Evolutionary conservation across 2,329 filamentous ascomycete genomes (phyloP), one percentile per base, ranked within the genome.

Genomic region (Pseudogymnoascus sp.): DNA sequence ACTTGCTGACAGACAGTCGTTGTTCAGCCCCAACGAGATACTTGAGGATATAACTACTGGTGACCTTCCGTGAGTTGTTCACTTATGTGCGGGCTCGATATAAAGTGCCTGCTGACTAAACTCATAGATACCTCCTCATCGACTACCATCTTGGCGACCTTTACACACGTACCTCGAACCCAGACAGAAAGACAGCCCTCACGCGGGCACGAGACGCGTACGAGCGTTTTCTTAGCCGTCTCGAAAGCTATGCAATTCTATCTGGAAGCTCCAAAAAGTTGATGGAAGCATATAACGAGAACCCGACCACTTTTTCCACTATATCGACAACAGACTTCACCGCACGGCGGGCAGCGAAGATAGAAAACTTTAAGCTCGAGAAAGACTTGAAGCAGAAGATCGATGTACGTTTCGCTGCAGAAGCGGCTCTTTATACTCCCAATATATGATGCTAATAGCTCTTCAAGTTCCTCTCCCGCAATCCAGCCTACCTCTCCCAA

Each of bases 1-100:
- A 63, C 83, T 89, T 62, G 84, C 90, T 66, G 79, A 84, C 66
- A 81, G 85, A 64, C 79, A 94, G 27, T 87, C 89, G 0, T 79
- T 99, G 60, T 97, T 97, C 81, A 96, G 91, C 68, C 81, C 86
- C 36, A 99, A 99, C 75, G 94, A 99, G 74, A 82, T 84, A 0
- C 75, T 93, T 39, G 94, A 99, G 65, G 94, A 99, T 76, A 78
- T 97, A 33, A 80, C 89, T 12, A 95, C 93, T 1, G 81, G 82
- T n/a, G 87, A 96, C 70, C 77, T 99, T 33, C 90, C 91, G 76
- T 96, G 78, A 64, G 74, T 68, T 55, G 40, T 61, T 37, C n/a
- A 15, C 52, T 36, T 39, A 39, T 13, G 13, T 58, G 33, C 1
- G 36, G 37, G 6, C 33, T 36, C 31, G 45, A 40, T 8, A 29